These are phyloP conservation scores for Termitomyces sp. DNA, from an alignment of 768 basidiomycete species.

Conservation along the genomic window DNA sequence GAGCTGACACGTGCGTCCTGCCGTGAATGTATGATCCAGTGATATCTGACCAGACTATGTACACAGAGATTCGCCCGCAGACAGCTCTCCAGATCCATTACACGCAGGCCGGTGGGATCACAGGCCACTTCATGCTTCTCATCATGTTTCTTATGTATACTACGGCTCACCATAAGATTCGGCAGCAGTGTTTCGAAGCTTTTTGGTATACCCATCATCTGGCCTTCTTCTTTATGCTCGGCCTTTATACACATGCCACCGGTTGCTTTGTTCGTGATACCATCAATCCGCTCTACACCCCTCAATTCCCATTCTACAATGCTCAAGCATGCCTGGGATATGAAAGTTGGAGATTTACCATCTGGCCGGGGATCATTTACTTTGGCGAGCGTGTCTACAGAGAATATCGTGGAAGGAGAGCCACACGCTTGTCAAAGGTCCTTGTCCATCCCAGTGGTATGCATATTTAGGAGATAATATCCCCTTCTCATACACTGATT, in stretches of 20 bases:
- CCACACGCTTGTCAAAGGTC: slow-evolving; percentile 79
- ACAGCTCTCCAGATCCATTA: slow-evolving; percentile 84
- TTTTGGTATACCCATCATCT: slow-evolving; percentile 98
- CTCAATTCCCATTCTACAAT: slow-evolving; percentile 83
- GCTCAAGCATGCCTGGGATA: slow-evolving; percentile 85
- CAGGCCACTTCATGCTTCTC: slow-evolving; percentile 92
- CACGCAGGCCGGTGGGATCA: slow-evolving; percentile 84
- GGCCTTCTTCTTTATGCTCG: slow-evolving; percentile 92
- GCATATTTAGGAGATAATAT: slow-evolving; percentile 16
- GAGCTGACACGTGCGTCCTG: slow-evolving; percentile 69
- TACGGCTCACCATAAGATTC: slow-evolving; percentile 85
- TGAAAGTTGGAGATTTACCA: slow-evolving; percentile 83
- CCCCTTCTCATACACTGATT: slow-evolving; percentile 2
- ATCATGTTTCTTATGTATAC: slow-evolving; percentile 93
- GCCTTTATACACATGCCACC: slow-evolving; percentile 83
- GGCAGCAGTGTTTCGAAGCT: slow-evolving; percentile 85
- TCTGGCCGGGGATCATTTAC: slow-evolving; percentile 90
- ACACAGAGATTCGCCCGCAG: slow-evolving; percentile 71
- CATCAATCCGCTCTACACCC: slow-evolving; percentile 61
- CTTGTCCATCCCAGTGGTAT: slow-evolving; percentile 84
- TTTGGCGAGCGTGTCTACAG: slow-evolving; percentile 83
- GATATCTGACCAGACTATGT: background rate
- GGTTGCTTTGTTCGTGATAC: slow-evolving; percentile 94
- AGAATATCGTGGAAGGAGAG: slow-evolving; percentile 72
- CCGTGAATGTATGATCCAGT: background rate